Base-by-base conservation (phyloP, 2,329 filamentous ascomycete genomes). In the Alternaria gaisen region DNA sequence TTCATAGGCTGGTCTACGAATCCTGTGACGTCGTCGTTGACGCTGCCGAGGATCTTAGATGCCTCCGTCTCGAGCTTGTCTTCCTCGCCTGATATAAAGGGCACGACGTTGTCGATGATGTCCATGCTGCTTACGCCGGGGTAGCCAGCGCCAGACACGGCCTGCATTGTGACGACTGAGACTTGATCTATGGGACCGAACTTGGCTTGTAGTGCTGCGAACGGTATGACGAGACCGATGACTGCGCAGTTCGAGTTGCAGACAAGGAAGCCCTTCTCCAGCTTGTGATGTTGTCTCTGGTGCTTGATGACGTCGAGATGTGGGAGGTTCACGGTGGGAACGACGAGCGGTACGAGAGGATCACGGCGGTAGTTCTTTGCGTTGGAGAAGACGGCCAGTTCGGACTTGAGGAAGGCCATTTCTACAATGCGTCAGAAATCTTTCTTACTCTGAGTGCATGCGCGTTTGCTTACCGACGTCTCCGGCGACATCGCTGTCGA, bases 221-320 rank as follows among this genome's bases (percentile, higher is more conserved):
- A 94, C 24, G 95, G 95, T 65, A 97, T 96, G 63, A 97, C 94
- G 60, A 98, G 88, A 48, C 94, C 94, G 72, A 98, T 97, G 74
- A 97, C 94, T 58, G 94, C 94, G 82, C 95, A 99, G 83, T 98
- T 98, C 67, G 93, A 97, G 84, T 98, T 98, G 86, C 94, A 98
- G 62, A 97, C 93, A 38, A 98, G 83, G 83, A 98, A 97, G 24
- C 95, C 95, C 81, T 91, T 93, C 64, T 90, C 83, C 44, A 97
- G 84, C 28, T 83, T 83, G 78, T 91, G 87, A 43, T 91, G 85
- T 75, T 88, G 85, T 64, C 92, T 87, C 83, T 98, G 94, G 80
- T 96, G 90, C n/a, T 91, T 90, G 76, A 98, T 94, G 63, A 97
- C 86, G 75, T 91, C 87, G 72, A 97, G 87, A 80, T 98, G 94